phyloP scores from a whole-genome alignment of 2,329 filamentous ascomycete genomes.

The Sordariomycetes sp. region DNA sequence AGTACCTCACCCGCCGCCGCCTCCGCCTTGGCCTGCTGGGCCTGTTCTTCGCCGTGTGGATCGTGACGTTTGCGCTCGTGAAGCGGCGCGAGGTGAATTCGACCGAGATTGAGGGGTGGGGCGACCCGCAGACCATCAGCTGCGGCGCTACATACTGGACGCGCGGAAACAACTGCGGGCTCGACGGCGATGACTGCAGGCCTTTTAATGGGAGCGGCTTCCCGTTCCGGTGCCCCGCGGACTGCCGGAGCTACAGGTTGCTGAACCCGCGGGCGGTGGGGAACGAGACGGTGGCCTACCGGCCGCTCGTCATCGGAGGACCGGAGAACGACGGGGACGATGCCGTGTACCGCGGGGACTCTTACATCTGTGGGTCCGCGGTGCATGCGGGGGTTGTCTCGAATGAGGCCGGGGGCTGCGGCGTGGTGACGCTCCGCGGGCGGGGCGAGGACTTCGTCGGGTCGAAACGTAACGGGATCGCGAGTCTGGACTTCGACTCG shows the following conservation, averaged over 20 bases:
- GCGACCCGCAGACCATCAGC: conserved; percentile 51
- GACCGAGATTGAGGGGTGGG: conserved; percentile 57
- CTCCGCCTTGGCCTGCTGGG: conserved; percentile 50
- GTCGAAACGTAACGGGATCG: conserved; percentile 61
- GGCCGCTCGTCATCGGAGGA: conserved; percentile 58
- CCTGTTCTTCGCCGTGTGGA: conserved; percentile 54
- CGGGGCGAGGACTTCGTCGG: conserved; percentile 51
- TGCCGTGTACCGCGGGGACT: conserved; percentile 76
- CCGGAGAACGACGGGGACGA: conserved; percentile 28
- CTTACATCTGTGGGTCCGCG: conserved; percentile 75
- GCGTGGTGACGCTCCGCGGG: conserved; percentile 66
- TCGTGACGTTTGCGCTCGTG: conserved; percentile 58
- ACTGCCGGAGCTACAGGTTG: conserved; percentile 54
- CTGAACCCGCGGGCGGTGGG: conserved; percentile 69
- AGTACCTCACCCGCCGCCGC: conserved; percentile 45
- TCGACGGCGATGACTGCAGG: conserved; percentile 65
- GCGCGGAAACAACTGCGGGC: conserved; percentile 58
- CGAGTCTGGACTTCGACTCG: conserved; percentile 69
- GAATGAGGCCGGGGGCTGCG: conserved; percentile 66
- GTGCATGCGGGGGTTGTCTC: conserved; percentile 74
- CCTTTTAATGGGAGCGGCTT: conserved; percentile 63
- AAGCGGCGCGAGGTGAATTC: conserved; percentile 50
- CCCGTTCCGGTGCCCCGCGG: conserved; percentile 65
- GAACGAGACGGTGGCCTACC: conserved; percentile 53
- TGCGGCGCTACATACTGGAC: conserved; percentile 64